A percentile compares a stretch with the other conserved stretches of the same genome.
Evolutionary conservation across 2,329 filamentous ascomycete species (phyloP).

Genomic region (Cytospora chrysosperma): DNA sequence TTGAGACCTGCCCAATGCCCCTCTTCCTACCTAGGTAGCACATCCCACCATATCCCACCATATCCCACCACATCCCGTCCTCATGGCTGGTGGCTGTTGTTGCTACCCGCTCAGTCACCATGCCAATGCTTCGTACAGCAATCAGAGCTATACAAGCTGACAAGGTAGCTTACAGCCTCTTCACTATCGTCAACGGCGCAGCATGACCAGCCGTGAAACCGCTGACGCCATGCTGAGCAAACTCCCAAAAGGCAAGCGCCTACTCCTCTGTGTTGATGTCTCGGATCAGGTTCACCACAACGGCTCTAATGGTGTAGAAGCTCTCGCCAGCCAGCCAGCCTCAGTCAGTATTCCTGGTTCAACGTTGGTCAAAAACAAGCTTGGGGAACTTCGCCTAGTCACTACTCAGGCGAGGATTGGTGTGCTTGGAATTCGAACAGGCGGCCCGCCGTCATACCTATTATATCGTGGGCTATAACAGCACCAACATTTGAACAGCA

Average conservation of each 20-base stretch:
- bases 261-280: neutral
- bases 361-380: constrained; percentile 14
- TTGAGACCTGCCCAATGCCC: neutral
- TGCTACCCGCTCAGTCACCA: neutral
- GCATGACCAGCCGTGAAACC: constrained; percentile 8
- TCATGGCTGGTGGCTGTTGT: neutral
- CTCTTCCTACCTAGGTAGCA: neutral
- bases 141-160: constrained; percentile 5
- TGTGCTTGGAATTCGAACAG: neutral
- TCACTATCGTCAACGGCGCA: neutral
- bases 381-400: constrained; percentile 3
- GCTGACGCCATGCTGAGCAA: constrained; percentile 7
- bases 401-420: constrained; percentile 4
- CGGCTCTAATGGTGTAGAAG: neutral
- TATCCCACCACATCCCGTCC: neutral
- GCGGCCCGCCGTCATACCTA: neutral
- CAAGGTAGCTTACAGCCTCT: neutral
- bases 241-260: neutral
- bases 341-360: neutral
- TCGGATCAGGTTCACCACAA: neutral
- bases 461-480: neutral
- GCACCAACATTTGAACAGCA: neutral
- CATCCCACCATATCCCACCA: neutral
- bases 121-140: neutral
- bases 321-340: neutral